Base-by-base conservation (phyloP, 83 land plant genomes). In the Picea mariana region DNA sequence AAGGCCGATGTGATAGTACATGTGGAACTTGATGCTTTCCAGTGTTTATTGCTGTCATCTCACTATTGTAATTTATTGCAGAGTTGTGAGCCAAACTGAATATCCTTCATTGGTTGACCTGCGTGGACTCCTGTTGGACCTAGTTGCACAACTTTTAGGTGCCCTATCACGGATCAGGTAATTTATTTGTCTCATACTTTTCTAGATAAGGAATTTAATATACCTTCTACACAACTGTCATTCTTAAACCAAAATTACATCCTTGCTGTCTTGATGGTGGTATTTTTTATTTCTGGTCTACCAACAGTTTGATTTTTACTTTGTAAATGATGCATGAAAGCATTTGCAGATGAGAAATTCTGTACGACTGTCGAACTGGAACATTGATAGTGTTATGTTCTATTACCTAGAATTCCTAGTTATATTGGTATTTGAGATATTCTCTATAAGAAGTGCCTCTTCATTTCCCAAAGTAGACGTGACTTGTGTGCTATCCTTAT, bases 81-180 rank as follows among this genome's bases (percentile, higher is more conserved):
- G 99, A 87, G 88, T 94, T 84, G 99, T 98, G 75, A 98, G 99
- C 82, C 99, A 98, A 79, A 92, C 86, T 84, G 99, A 98, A 38
- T 98, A 98, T 88, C 99, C 99, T 23, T 98, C 99, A 16, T 82
- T 98, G 82, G 95, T 98, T 60, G 99, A 98, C 85, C 87, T 98
- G 81, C 90, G 99, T 73, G 94, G 98, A 3, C 95, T 98, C 62
- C 94, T 98, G 31, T 79, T 98, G 63, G 99, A 98, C 79, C 90
- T 95, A 12, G 99, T 98, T 89, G 99, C 99, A 66, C 99, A 96
- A 77, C 95, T 98, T 23, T 87, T 98, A 49, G 99, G 99, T 77
- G 99, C 99, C 67, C 89, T 98, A 73, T 98, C 99, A 71, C 85
- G 97, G 71, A 91, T 98, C 75, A 94, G 99, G 99, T 92, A 84